These are phyloP conservation scores for Wickerhamiella siamensis DNA, from an alignment of 805 yeast species.

Conservation along the genomic window DNA sequence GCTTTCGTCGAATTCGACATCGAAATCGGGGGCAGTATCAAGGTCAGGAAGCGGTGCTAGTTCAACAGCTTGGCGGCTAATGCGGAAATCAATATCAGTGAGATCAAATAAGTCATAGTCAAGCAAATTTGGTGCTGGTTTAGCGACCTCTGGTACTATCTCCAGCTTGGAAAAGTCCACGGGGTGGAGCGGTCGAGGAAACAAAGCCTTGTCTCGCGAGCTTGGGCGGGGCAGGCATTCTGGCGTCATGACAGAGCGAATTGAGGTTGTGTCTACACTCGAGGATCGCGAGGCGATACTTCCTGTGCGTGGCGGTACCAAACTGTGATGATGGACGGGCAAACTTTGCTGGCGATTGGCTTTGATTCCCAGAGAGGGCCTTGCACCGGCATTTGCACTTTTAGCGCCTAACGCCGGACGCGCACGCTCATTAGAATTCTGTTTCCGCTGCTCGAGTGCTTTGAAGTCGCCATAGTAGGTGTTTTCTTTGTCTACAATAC, in stretches of 20 bases:
- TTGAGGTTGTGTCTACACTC: not conserved
- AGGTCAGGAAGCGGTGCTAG: not conserved
- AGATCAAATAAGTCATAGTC: not conserved
- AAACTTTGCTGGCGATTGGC: not conserved
- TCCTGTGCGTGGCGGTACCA: not conserved
- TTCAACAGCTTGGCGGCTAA: not conserved
- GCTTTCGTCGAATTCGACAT: not conserved
- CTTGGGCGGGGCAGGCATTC: not conserved
- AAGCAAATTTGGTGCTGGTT: not conserved
- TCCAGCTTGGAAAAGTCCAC: not conserved
- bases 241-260: not conserved
- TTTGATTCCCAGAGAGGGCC: not conserved
- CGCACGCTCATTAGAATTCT: not conserved
- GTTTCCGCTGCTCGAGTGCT: not conserved
- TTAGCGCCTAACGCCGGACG: not conserved
- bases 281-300: not conserved
- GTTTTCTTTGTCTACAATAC: not conserved
- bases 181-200: not conserved
- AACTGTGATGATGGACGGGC: not conserved
- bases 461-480: not conserved
- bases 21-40: conserved; percentile 1
- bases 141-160: not conserved
- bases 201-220: not conserved
- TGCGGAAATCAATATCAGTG: not conserved
- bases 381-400: not conserved